Evolutionary conservation across 1,139 yeast genomes (phyloP), one percentile per base, ranked within the genome.

Genomic region (Geotrichum histeridarum): DNA sequence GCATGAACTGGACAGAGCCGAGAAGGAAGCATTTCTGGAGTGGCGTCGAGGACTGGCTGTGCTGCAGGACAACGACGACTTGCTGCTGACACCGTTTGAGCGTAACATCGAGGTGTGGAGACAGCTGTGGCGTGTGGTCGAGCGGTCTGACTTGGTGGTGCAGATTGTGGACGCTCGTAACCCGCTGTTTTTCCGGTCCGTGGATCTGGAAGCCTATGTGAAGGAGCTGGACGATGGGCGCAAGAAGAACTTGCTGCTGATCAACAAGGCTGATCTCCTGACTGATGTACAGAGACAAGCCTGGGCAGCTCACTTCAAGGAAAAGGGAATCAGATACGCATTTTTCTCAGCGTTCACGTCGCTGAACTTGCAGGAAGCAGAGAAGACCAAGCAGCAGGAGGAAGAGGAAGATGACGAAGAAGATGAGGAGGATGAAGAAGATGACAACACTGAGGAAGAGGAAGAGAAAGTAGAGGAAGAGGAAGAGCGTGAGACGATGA

Each of bases 161-260:
- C 99, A 94, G 69, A 94, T 94, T 74, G 99, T 93, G 35, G 99
- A 94, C 74, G 98, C 98, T 8, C 79, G 99, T 72, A 90, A 88
- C 67, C 99, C 99, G 2, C 73, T 91, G 57, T 77, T 90, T 59
- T 94, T 89, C 75, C 79, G 98, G 68, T 90, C 97, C 1, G 80
- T 82, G 36, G 99, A 94, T 72, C 78, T 94, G 67, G 99, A 88
- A 59, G 77, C 72, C 38, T 94, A 93, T 66, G 97, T 90, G 32
- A 74, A 79, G 54, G 95, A 86, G 60, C 70, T 88, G 48, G 84
- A 86, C 60, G 80, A 82, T 12, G 68, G 74, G 46, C 73, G 78
- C 48, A 91, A 93, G 72, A 80, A 78, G 61, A 91, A 87, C 66
- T 75, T 94, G 64, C 75, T 94, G 63, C 77, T 94, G 63, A 95